These are phyloP conservation scores for Asterella californica DNA, from an alignment of 225 moss, liverwort and hornwort genomes.

Conservation along the genomic window DNA sequence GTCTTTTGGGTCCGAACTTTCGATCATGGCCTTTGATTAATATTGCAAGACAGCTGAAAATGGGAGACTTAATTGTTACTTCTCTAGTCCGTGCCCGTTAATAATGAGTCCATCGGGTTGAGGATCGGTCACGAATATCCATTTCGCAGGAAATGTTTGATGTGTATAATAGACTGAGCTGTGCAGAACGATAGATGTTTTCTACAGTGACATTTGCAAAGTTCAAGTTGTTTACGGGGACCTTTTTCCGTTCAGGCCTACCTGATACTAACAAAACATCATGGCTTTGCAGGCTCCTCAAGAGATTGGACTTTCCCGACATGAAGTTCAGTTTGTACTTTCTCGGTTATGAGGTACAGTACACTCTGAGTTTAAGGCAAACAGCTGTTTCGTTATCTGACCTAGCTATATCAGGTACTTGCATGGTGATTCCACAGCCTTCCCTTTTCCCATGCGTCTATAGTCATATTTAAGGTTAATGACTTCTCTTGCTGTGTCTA, in stretches of 20 bases:
- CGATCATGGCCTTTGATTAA: too few species aligned
- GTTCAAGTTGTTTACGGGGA: background rate
- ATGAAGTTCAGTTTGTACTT: slow-evolving; percentile 86
- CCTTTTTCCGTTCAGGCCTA: background rate
- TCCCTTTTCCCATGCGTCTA: too few species aligned
- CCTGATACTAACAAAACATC: background rate
- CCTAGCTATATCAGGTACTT: too few species aligned
- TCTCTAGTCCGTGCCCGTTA: too few species aligned
- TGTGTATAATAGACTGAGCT: background rate
- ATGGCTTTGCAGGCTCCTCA: slow-evolving; percentile 52
- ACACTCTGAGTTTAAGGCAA: background rate
- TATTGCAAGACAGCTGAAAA: too few species aligned
- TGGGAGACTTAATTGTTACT: too few species aligned
- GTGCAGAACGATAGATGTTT: background rate
- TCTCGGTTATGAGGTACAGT: slow-evolving; percentile 69
- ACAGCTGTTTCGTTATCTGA: background rate
- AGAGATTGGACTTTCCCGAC: slow-evolving; percentile 64
- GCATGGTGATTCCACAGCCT: too few species aligned
- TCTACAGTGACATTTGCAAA: background rate
- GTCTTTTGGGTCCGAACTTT: background rate
- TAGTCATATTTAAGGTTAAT: background rate
- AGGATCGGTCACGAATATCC: too few species aligned
- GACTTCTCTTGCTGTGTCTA: background rate
- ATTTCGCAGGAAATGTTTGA: too few species aligned
- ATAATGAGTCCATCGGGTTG: too few species aligned